Conservation (phyloP, 2,329 filamentous ascomycete genomes). For the Verticillium klebahnii region DNA sequence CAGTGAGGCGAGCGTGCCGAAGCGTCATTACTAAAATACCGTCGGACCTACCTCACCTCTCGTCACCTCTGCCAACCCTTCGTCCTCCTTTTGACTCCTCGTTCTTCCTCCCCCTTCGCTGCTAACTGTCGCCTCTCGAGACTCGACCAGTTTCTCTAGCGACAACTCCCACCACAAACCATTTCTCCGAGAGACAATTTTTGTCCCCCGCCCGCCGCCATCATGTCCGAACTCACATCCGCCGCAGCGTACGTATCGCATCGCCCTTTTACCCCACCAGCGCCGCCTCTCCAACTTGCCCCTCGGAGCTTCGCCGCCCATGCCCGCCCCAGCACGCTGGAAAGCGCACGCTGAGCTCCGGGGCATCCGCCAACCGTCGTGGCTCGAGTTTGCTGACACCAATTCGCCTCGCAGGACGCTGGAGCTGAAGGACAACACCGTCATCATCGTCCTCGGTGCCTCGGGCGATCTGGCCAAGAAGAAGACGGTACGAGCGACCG, state of each 20-base stretch:
- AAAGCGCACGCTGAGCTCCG: background rate
- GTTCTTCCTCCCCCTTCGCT: slow-evolving; percentile 1
- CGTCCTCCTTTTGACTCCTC: slow-evolving; percentile 5
- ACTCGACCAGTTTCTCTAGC: background rate
- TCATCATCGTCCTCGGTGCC: slow-evolving; percentile 92
- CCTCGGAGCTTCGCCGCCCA: slow-evolving; percentile 1
- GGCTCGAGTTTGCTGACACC: background rate
- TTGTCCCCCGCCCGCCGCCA: slow-evolving; percentile 5
- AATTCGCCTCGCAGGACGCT: slow-evolving; percentile 55
- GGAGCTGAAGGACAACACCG: slow-evolving; percentile 98
- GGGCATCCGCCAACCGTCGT: background rate
- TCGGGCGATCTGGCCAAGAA: slow-evolving; percentile 99
- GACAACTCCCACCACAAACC: background rate
- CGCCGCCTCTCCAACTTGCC: slow-evolving; percentile 1
- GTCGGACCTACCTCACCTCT: slow-evolving; percentile 2
- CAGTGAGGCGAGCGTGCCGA: slow-evolving; percentile 4
- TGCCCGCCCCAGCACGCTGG: background rate
- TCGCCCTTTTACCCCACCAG: slow-evolving; percentile 12
- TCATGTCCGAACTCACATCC: slow-evolving; percentile 16
- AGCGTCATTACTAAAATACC: slow-evolving; percentile 16
- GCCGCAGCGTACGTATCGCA: slow-evolving; percentile 16
- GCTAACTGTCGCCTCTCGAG: background rate
- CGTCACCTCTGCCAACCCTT: slow-evolving; percentile 7
- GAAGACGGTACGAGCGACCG: slow-evolving; percentile 73
- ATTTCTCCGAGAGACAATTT: background rate